phyloP scores from a whole-genome alignment of 306 rosid genomes.

The Ormosia emarginata region DNA sequence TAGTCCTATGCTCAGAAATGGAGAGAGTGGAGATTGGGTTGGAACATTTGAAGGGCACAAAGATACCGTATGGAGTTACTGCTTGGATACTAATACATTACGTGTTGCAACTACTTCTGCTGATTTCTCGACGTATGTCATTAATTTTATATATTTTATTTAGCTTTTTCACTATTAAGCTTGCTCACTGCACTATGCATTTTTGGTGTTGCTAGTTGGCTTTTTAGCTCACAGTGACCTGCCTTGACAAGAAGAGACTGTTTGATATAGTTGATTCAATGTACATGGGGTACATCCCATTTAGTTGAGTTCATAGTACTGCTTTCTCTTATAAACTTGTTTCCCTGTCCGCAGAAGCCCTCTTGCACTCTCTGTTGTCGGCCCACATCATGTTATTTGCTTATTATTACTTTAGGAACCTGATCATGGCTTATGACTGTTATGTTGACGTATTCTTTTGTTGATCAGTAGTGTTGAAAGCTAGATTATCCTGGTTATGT shows the following conservation, averaged over 20 bases:
- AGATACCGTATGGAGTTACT: slow-evolving; percentile 99
- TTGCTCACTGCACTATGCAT: neutral
- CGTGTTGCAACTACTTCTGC: slow-evolving; percentile 98
- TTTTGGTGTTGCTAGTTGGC: neutral
- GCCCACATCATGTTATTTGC: neutral
- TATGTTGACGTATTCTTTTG: neutral
- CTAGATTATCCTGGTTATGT: neutral
- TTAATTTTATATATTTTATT: neutral
- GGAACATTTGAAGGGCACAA: slow-evolving; percentile 99
- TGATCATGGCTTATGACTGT: slow-evolving; percentile 8
- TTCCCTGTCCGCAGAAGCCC: neutral
- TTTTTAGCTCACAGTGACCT: neutral
- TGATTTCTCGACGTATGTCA: slow-evolving; percentile 85
- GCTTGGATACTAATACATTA: slow-evolving; percentile 89
- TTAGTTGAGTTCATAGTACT: neutral
- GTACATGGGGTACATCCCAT: neutral
- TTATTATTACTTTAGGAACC: neutral
- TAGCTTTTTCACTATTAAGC: neutral
- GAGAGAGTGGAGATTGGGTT: slow-evolving; percentile 98
- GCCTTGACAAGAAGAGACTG: neutral
- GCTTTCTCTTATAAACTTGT: neutral
- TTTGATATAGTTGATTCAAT: neutral
- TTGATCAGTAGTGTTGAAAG: neutral
- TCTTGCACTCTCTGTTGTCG: neutral
- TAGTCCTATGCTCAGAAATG: slow-evolving; percentile 95